Evolutionary conservation across 495 filamentous ascomycete genomes (phyloP), one percentile per base, ranked within the genome.

Genomic region (Astrothelium macrocarpum): DNA sequence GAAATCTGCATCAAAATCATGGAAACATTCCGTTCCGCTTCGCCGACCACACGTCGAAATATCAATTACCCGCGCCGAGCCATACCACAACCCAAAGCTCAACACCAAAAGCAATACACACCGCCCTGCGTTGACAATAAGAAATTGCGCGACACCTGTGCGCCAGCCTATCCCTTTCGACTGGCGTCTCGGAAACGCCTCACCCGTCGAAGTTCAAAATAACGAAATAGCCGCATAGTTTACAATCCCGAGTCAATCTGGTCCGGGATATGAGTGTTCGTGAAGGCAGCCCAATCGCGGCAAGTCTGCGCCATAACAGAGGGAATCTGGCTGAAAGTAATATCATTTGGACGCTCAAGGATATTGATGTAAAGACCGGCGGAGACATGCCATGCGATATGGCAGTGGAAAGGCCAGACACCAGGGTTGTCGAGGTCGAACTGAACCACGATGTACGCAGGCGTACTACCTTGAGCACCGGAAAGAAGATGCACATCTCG

Each of bases 331-430:
- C 25, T 26, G 7, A 26, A 29, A 26, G 20, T 36, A 28, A 71
- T 66, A 18, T 65, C 58, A 0, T 53, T 45, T 4, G 18, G 34
- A 16, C 25, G 61, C 53, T 68, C 67, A 2, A 65, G 23, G 42
- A 69, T 53, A 32, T 65, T 65, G 26, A 71, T 67, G 32, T 46
- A 53, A 26, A 67, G 60, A 25, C 69, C 69, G 32, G 53, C 67
- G 42, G 36, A 59, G n/a, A 71, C 34, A 61, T 71, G 69, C 67
- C 67, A 69, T 16, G 67, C 69, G 14, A 69, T 59, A 43, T 71
- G 69, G 59, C 70, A 71, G 31, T 71, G 68, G 59, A 71, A 69
- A 9, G 68, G 64, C 69, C 69, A 71, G 20, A 67, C 62, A 20
- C 69, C 69, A 16, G 69, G 67, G 46, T 69, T 69, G 60, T 67